Evolutionary conservation across 2,329 filamentous ascomycete species (phyloP).

Genomic region (Aureobasidium sp.): DNA sequence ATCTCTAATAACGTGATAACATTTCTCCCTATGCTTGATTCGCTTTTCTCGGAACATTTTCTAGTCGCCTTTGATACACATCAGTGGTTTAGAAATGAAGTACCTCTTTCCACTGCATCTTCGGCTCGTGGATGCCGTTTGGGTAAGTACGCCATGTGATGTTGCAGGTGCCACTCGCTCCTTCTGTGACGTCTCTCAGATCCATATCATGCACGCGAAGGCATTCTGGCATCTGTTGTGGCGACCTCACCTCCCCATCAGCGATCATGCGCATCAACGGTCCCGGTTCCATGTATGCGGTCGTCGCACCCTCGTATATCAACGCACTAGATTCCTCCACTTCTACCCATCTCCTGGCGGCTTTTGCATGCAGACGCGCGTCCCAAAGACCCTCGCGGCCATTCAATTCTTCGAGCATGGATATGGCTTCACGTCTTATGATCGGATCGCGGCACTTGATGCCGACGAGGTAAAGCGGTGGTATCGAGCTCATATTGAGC

Average conservation of each 20-base stretch:
- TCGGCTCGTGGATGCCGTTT: not conserved
- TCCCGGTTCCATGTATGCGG: not conserved
- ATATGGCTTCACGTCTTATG: constrained; percentile 22
- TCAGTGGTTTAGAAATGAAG: not conserved
- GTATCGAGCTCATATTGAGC: constrained; percentile 24
- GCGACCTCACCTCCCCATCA: not conserved
- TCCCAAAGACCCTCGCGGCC: constrained; percentile 23
- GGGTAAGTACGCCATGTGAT: not conserved
- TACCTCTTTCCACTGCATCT: not conserved
- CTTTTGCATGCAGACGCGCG: constrained; percentile 18
- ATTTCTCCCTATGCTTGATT: not conserved
- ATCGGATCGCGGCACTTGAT: constrained; percentile 23
- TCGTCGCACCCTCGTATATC: not conserved
- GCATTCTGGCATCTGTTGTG: not conserved
- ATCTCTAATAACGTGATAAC: not conserved
- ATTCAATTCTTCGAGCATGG: constrained; percentile 17
- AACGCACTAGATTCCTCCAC: constrained; percentile 20
- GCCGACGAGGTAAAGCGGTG: constrained; percentile 22
- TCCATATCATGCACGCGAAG: not conserved
- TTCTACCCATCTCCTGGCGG: constrained; percentile 28
- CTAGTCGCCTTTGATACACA: too few species aligned
- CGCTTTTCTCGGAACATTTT: not conserved
- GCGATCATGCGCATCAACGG: not conserved
- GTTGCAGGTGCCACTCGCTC: not conserved
- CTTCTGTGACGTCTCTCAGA: not conserved